These are phyloP conservation scores for Kondoa subrosea DNA, from an alignment of 768 basidiomycete genomes.

Conservation along the genomic window DNA sequence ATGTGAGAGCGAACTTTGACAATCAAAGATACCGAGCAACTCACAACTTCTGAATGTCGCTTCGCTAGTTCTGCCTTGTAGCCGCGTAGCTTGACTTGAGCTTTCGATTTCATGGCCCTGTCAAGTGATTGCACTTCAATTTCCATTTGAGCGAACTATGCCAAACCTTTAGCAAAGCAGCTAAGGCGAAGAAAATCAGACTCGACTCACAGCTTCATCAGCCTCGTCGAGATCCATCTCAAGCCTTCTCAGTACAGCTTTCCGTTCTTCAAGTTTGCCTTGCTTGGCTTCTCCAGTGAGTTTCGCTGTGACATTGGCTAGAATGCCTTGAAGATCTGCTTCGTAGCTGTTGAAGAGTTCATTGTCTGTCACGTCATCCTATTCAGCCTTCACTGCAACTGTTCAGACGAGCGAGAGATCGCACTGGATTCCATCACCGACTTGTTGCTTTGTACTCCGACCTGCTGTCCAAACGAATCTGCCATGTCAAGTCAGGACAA, in stretches of 20 bases:
- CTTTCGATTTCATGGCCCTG: conserved; percentile 51
- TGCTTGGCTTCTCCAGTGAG: conserved; percentile 54
- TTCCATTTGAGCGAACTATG: conserved; percentile 99
- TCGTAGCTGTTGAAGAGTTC: conserved; percentile 42
- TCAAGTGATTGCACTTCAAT: conserved; percentile 90
- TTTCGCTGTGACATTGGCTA: conserved; percentile 56
- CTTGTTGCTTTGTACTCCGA: too few relatives aligned
- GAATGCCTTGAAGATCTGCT: conserved; percentile 71
- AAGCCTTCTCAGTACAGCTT: conserved; percentile 58
- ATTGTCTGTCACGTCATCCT: background rate
- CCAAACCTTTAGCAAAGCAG: too few relatives aligned
- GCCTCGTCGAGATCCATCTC: conserved; percentile 97
- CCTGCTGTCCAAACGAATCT: too few relatives aligned
- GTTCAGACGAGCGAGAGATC: too few relatives aligned
- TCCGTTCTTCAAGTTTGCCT: conserved; percentile 65
- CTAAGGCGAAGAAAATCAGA: background rate
- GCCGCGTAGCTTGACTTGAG: conserved; percentile 54
- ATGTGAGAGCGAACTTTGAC: too few relatives aligned
- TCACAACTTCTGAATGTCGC: conserved; percentile 52
- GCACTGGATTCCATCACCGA: too few relatives aligned
- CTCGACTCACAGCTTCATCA: conserved; percentile 66
- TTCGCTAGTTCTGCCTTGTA: conserved; percentile 58
- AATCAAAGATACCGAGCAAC: too few relatives aligned
- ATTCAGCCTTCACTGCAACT: too few relatives aligned
- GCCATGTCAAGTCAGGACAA: background rate